Evolutionary conservation across 495 filamentous ascomycete genomes (phyloP), one percentile per base, ranked within the genome.

Genomic region (Annulohypoxylon maeteangense): DNA sequence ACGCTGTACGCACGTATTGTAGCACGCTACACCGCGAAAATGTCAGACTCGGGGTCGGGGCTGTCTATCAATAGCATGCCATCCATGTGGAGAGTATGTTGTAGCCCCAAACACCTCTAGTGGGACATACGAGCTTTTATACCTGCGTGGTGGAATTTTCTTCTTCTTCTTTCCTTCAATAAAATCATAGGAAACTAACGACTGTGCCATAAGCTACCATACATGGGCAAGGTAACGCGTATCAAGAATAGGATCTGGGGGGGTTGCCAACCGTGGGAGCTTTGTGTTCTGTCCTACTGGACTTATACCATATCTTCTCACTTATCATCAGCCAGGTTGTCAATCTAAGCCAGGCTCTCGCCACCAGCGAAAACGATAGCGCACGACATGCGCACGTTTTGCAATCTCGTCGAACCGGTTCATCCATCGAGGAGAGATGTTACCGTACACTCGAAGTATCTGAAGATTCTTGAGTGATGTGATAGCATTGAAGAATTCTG

Each of bases 401-500:
- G 25, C 56, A 5, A 58, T 50, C 3, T 50, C 27, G 36, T 74
- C 60, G 12, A 78, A 47, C 29, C 29, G 59, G 10, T 53, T 59
- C 14, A 34, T 69, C 74, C 74, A 76, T 14, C 63, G 44, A 6
- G 38, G n/a, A 3, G 70, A 47, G 2, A 71, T 56, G 8, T 74
- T 50, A 11, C 75, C 75, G 16, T 78, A 60, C 1, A 76, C 12
- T 7, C 60, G 57, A 16, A 78, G 16, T 10, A 66, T 42, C 3
- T 47, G 63, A 16, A 77, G 67, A 14, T 53, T 32, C 57, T 69
- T 42, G 6, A 77, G 16, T 4, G 31, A 18, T n/a, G 40, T 55
- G 34, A 77, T 64, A 7, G 44, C 56, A 2, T 29, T 12, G 47
- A 71, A 75, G 51, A 75, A 76, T 50, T 75, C 69, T 5, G 69